Evolutionary conservation across 805 yeast species (phyloP), one percentile per base, ranked within the genome.

Genomic region (Torulaspora microellipsoides): DNA sequence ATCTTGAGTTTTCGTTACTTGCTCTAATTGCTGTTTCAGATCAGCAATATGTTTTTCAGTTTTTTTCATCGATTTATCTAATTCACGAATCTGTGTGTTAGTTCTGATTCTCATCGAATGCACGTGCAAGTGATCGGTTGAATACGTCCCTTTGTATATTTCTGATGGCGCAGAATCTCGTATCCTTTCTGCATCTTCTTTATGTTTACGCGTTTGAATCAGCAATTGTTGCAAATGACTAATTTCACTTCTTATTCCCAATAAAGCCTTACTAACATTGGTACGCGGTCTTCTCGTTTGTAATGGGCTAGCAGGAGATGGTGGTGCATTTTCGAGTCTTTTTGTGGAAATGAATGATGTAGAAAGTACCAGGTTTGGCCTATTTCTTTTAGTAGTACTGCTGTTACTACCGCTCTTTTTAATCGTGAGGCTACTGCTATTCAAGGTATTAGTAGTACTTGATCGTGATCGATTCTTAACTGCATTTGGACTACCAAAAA

Each of bases 101-200:
- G 66, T 54, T 40, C 56, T 59, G 4, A 65, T 58, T 28, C 63
- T 56, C 52, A 58, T 48, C 1, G 68, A 60, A 48, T 65, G 67
- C 32, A 59, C 56, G 27, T 62, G 64, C 27, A 64, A 41, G 52
- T 64, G 68, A n/a, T 60, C 64, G 2, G 66, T 60, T 2, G 67
- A 62, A 33, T 65, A 65, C 3, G 58, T 53, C 15, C 66, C 68
- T 15, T 59, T 53, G 43, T 55, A 62, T 3, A 64, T 63, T 38
- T 60, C 65, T 7, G 60, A 51, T 1, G 53, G 54, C 7, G 63
- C 51, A 6, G 66, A 51, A 36, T 59, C 53, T 33, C 57, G 48
- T 9, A 57, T 36, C 34, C 50, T 54, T 36, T 60, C 61, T 12
- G 54, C 45, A 36, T 58, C 56, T 27, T 53, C 58, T 36, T 56